A percentile compares a stretch with the other conserved stretches of the same genome.
Evolutionary conservation across 257 asterid genomes (phyloP).

Genomic region (Ilex asprella): DNA sequence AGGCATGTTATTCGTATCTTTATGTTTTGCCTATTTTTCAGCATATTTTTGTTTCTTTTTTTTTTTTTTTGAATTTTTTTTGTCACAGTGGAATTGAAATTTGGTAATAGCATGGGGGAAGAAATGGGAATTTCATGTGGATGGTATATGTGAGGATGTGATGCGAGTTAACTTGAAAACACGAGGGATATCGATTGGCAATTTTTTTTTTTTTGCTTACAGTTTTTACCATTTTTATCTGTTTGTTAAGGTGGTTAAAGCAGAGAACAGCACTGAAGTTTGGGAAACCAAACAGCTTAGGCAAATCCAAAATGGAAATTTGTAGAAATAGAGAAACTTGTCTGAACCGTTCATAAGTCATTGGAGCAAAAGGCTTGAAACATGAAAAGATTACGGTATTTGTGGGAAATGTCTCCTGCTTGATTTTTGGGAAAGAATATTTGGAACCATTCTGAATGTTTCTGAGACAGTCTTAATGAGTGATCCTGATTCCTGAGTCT

Average conservation of each 20-base stretch:
- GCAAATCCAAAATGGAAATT: not conserved
- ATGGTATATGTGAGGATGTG: no score
- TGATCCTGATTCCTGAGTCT: not conserved
- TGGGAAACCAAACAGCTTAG: not conserved
- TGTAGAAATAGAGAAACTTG: not conserved
- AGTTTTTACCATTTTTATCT: not conserved
- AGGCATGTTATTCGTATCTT: slow-evolving; percentile 42
- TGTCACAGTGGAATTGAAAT: not conserved
- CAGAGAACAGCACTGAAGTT: not conserved
- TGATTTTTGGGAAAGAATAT: not conserved
- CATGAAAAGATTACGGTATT: not conserved
- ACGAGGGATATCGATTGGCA: no score
- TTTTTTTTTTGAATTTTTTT: slow-evolving; percentile 1
- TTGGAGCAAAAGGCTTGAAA: not conserved
- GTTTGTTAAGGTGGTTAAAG: not conserved
- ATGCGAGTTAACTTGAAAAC: no score
- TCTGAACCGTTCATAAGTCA: not conserved
- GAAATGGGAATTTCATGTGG: not conserved
- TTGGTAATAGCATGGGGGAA: not conserved
- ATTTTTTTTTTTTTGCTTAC: no score
- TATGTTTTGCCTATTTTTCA: not conserved
- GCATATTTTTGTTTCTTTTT: slow-evolving; percentile 1
- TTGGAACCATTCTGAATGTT: not conserved
- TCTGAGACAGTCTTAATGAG: not conserved
- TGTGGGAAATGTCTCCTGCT: not conserved